A percentile compares a stretch with the other conserved stretches of the same genome.
Conservation (phyloP, 1,284 basidiomycete species). For the Fomes fomentarius region DNA sequence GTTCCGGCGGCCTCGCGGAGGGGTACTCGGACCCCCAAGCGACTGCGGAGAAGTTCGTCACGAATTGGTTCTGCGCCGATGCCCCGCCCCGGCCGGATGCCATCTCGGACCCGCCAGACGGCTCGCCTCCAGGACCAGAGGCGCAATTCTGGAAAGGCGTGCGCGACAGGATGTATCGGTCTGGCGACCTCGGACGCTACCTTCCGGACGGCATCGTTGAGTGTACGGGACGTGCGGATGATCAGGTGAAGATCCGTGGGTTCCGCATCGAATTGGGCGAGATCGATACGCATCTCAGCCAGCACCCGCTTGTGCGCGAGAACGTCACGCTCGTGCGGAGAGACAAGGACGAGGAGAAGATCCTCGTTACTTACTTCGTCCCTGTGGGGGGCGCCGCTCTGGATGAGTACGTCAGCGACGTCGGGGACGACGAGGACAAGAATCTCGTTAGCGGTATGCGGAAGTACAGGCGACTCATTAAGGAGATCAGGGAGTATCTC, state of each 20-base stretch:
- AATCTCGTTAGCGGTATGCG: slow-evolving; percentile 74
- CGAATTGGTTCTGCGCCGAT: slow-evolving; percentile 84
- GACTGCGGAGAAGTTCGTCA: slow-evolving; percentile 89
- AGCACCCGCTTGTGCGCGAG: slow-evolving; percentile 93
- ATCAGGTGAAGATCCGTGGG: slow-evolving; percentile 99
- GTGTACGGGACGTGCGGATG: slow-evolving; percentile 97
- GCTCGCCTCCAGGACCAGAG: slow-evolving; percentile 65
- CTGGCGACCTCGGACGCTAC: slow-evolving; percentile 96
- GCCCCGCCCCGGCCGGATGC: slow-evolving; percentile 66
- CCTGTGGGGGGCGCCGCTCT: slow-evolving; percentile 77
- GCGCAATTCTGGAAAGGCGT: slow-evolving; percentile 94
- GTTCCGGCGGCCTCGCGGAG: slow-evolving; percentile 94
- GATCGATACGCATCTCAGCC: slow-evolving; percentile 95
- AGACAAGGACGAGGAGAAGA: slow-evolving; percentile 99
- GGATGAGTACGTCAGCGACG: slow-evolving; percentile 77
- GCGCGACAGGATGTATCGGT: slow-evolving; percentile 97
- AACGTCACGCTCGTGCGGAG: slow-evolving; percentile 97
- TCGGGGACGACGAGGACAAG: slow-evolving; percentile 60
- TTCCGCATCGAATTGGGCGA: slow-evolving; percentile 99
- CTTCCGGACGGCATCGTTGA: slow-evolving; percentile 93
- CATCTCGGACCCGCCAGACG: slow-evolving; percentile 60
- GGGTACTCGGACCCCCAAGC: slow-evolving; percentile 90
- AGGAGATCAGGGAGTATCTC: slow-evolving; percentile 92
- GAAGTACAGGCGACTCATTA: slow-evolving; percentile 88
- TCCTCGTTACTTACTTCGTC: slow-evolving; percentile 98